These are phyloP conservation scores for Aspergillus sp. DNA, from an alignment of 2,329 filamentous ascomycete species.

Conservation along the genomic window DNA sequence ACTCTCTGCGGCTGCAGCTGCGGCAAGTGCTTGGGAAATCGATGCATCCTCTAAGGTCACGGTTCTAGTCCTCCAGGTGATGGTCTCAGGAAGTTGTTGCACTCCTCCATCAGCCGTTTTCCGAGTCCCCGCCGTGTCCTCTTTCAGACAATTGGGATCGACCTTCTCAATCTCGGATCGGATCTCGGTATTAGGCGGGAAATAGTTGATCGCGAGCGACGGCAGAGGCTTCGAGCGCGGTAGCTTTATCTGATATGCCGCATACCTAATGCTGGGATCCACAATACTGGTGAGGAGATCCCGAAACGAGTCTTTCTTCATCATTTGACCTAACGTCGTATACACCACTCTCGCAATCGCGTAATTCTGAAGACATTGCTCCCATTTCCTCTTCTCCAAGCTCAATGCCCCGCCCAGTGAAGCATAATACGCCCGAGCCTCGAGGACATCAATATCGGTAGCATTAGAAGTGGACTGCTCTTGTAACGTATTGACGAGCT, in stretches of 20 bases:
- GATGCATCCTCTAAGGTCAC: constrained; percentile 88
- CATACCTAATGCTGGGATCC: constrained; percentile 89
- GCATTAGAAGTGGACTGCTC: constrained; percentile 58
- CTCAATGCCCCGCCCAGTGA: constrained; percentile 67
- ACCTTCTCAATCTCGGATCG: constrained; percentile 61
- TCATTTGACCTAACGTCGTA: constrained; percentile 57
- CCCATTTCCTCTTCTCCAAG: constrained; percentile 86
- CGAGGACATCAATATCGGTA: constrained; percentile 62
- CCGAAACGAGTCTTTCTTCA: constrained; percentile 69
- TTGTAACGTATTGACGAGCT: constrained; percentile 59
- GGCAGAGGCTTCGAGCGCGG: constrained; percentile 76
- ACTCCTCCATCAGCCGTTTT: constrained; percentile 36
- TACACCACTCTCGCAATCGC: constrained; percentile 76
- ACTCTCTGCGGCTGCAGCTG: constrained; percentile 52
- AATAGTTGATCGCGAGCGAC: constrained; percentile 68
- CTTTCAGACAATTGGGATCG: constrained; percentile 58
- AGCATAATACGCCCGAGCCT: constrained; percentile 75
- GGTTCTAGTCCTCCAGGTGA: constrained; percentile 77
- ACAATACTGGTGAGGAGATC: constrained; percentile 78
- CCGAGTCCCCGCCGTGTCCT: constrained; percentile 46
- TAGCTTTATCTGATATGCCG: constrained; percentile 83
- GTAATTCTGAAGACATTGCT: constrained; percentile 65
- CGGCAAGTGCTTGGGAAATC: constrained; percentile 74
- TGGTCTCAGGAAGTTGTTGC: constrained; percentile 57
- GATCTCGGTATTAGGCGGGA: constrained; percentile 56